Evolutionary conservation across 2,329 filamentous ascomycete species (phyloP).

Genomic region (Sclerotinia trifoliorum): DNA sequence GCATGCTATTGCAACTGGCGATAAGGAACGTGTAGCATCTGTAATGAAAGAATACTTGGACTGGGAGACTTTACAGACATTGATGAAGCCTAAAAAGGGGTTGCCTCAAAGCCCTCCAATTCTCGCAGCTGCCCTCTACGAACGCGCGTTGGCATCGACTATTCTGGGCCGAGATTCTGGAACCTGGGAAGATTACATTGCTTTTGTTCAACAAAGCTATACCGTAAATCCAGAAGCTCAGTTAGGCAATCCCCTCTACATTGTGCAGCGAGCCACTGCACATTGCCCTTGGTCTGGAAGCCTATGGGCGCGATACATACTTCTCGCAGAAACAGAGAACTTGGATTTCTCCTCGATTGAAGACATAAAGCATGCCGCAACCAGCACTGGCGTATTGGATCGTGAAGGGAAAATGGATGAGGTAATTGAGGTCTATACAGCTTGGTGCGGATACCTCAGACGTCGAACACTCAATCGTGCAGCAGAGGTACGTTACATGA

Average conservation of each 20-base stretch:
- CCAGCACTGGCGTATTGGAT: constrained; percentile 79
- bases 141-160: constrained; percentile 64
- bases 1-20: constrained; percentile 55
- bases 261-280: constrained; percentile 76
- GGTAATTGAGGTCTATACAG: constrained; percentile 84
- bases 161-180: constrained; percentile 71
- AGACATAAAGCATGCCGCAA: constrained; percentile 87
- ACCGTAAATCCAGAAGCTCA: constrained; percentile 40
- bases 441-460: constrained; percentile 93
- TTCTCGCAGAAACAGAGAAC: constrained; percentile 77
- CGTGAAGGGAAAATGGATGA: constrained; percentile 76
- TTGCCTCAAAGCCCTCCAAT: constrained; percentile 47
- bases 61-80: constrained; percentile 72
- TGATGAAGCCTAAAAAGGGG: constrained; percentile 52
- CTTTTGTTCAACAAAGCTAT: constrained; percentile 34
- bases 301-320: constrained; percentile 86
- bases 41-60: constrained; percentile 70
- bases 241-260: constrained; percentile 58
- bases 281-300: constrained; percentile 93
- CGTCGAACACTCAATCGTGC: constrained; percentile 44
- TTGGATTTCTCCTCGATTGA: constrained; percentile 79
- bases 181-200: constrained; percentile 75
- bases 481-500: too few species aligned
- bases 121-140: constrained; percentile 67
- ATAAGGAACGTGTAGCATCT: constrained; percentile 54